Percentiles rank a stretch among this genome's conserved stretches.
Evolutionary conservation across 768 basidiomycete genomes (phyloP).

Genomic region (Chlorophyllum brunneum): DNA sequence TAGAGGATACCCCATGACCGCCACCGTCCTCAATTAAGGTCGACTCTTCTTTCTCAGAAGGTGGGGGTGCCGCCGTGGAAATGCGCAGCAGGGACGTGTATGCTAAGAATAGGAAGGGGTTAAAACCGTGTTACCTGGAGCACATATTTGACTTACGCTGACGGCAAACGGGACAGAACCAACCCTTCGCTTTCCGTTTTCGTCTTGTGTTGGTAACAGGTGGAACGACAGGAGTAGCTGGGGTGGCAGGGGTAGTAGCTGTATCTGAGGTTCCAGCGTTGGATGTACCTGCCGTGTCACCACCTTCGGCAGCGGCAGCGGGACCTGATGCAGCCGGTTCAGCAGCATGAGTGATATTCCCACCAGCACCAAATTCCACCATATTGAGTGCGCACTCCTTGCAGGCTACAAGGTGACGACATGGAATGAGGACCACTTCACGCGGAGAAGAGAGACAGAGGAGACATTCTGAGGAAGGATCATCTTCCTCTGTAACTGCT

Average conservation of each 20-base stretch:
- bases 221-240: constrained; percentile 22
- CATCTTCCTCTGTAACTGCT: constrained; percentile 45
- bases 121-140: neutral
- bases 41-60: constrained; percentile 24
- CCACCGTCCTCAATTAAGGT: constrained; percentile 20
- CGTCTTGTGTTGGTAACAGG: constrained; percentile 49
- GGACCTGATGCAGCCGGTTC: constrained; percentile 31
- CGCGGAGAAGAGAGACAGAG: constrained; percentile 85
- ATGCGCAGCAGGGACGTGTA: constrained; percentile 87
- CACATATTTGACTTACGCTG: constrained; percentile 64
- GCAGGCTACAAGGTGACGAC: constrained; percentile 92
- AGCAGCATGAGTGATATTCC: constrained; percentile 65
- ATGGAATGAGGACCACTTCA: constrained; percentile 91
- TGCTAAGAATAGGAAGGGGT: constrained; percentile 38
- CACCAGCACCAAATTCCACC: constrained; percentile 96
- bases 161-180: constrained; percentile 95
- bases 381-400: constrained; percentile 95
- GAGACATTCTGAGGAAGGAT: constrained; percentile 85
- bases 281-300: constrained; percentile 34
- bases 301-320: constrained; percentile 20
- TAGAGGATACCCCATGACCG: neutral
- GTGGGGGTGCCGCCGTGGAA: constrained; percentile 59
- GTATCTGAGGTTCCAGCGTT: constrained; percentile 22
- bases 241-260: constrained; percentile 22
- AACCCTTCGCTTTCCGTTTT: constrained; percentile 93